Conservation (phyloP, 768 basidiomycete species). For the Phanerochaete sordida region DNA sequence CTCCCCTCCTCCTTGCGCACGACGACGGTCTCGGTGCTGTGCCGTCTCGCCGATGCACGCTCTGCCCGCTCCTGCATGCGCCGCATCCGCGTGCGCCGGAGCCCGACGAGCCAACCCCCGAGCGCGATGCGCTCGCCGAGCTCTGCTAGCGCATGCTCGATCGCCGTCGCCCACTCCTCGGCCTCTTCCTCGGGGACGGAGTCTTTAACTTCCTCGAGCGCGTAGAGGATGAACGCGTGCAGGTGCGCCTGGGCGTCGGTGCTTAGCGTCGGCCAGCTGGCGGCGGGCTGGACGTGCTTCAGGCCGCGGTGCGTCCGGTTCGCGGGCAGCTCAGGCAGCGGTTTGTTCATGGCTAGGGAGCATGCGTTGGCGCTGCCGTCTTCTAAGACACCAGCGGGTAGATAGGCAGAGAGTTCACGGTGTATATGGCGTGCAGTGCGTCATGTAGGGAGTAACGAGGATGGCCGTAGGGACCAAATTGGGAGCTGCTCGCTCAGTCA, state of each 20-base stretch:
- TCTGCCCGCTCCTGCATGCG: slow-evolving; percentile 17
- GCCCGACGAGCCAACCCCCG: slow-evolving; percentile 46
- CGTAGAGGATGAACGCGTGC: slow-evolving; percentile 20
- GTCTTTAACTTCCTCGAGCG: slow-evolving; percentile 18
- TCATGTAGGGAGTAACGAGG: background rate
- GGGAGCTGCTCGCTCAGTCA: background rate
- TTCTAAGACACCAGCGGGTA: background rate
- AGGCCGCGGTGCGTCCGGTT: background rate
- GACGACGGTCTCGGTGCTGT: slow-evolving; percentile 1
- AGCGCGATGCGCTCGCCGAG: slow-evolving; percentile 36
- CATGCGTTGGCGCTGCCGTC: background rate
- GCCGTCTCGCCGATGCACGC: slow-evolving; percentile 18
- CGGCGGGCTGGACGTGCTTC: background rate
- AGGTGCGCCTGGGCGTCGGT: slow-evolving; percentile 25
- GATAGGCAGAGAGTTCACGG: background rate
- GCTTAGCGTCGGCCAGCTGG: slow-evolving; percentile 17
- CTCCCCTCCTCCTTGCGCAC: slow-evolving; percentile 14
- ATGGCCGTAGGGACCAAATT: background rate
- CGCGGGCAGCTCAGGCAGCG: slow-evolving; percentile 23
- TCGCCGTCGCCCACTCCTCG: slow-evolving; percentile 40
- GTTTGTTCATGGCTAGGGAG: slow-evolving; percentile 21
- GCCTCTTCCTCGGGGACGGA: slow-evolving; percentile 10
- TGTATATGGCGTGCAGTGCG: background rate
- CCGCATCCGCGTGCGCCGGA: slow-evolving; percentile 30
- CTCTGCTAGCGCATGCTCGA: slow-evolving; percentile 47